Percentiles rank a stretch among this genome's conserved stretches.
Conservation (phyloP, 202 grass and related monocot species). For the Schoenoplectus tabernaemontani region DNA sequence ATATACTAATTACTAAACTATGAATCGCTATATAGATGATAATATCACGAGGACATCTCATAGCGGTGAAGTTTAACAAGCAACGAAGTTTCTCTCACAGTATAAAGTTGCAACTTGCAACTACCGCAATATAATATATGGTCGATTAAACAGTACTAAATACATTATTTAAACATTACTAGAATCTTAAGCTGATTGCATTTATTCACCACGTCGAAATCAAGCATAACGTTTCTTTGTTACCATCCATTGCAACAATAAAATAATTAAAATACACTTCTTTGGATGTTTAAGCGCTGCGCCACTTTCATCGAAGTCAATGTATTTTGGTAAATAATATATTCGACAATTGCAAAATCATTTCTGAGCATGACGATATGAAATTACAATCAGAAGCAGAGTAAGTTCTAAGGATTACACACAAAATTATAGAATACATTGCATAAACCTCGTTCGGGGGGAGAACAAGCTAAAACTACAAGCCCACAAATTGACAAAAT, state of each 20-base stretch:
- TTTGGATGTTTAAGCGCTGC: not conserved
- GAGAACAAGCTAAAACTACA: not conserved
- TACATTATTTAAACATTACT: not conserved
- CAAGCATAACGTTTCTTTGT: not conserved
- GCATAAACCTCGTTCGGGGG: not conserved
- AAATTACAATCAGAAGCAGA: not conserved
- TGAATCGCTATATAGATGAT: not conserved
- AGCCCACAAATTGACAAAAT: conserved; percentile 12
- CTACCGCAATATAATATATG: not conserved
- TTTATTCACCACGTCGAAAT: not conserved
- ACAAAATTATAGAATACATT: conserved; percentile 17
- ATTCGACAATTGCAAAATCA: not conserved
- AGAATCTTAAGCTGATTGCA: not conserved
- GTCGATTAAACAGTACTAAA: not conserved
- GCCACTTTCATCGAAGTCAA: not conserved
- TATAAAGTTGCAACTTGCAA: not conserved
- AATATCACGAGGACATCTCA: not conserved
- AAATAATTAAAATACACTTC: not conserved
- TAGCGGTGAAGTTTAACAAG: not conserved
- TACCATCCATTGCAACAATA: not conserved
- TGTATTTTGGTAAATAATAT: not conserved
- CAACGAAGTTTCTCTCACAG: not conserved
- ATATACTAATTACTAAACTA: not conserved
- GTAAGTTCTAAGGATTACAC: not conserved
- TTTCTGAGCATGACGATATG: not conserved